Percentiles rank a stretch among this genome's conserved stretches.
These are phyloP conservation scores for Tetrapisispora phaffii DNA, from an alignment of 805 yeast genomes.

Conservation along the genomic window DNA sequence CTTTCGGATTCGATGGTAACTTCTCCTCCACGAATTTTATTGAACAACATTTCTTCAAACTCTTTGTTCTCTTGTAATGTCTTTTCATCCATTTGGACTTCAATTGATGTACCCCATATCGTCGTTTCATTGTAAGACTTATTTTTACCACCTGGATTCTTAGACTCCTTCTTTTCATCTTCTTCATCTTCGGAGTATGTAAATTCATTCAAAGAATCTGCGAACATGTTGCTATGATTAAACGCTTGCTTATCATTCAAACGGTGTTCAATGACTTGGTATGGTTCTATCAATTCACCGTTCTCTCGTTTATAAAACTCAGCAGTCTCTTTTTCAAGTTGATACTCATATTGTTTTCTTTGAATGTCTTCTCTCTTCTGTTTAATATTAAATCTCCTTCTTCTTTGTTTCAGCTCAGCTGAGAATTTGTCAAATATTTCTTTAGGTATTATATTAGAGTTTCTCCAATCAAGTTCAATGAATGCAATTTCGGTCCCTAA, in stretches of 20 bases:
- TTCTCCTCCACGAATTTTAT: slow-evolving; percentile 38
- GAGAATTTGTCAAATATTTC: slow-evolving; percentile 40
- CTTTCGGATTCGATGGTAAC: neutral
- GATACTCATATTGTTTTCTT: slow-evolving; percentile 44
- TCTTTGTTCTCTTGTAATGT: slow-evolving; percentile 38
- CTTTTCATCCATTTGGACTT: slow-evolving; percentile 25
- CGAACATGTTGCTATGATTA: neutral
- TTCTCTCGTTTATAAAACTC: slow-evolving; percentile 55
- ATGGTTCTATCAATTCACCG: slow-evolving; percentile 25
- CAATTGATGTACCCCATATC: slow-evolving; percentile 63
- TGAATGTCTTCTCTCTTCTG: slow-evolving; percentile 52
- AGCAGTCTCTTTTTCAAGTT: slow-evolving; percentile 47
- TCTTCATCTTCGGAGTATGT: neutral
- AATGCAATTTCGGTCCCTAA: slow-evolving; percentile 76
- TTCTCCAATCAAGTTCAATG: slow-evolving; percentile 77
- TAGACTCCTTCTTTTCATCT: neutral
- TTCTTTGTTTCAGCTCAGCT: slow-evolving; percentile 48
- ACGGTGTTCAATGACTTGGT: neutral
- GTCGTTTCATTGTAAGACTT: slow-evolving; percentile 37
- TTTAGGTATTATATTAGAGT: slow-evolving; percentile 33
- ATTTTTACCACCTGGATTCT: neutral
- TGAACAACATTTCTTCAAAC: slow-evolving; percentile 40
- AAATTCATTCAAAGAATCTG: neutral
- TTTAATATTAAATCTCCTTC: slow-evolving; percentile 40
- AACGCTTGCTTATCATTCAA: neutral